Conservation (phyloP, 345 rosid species). For the Streptanthus diversifolius region DNA sequence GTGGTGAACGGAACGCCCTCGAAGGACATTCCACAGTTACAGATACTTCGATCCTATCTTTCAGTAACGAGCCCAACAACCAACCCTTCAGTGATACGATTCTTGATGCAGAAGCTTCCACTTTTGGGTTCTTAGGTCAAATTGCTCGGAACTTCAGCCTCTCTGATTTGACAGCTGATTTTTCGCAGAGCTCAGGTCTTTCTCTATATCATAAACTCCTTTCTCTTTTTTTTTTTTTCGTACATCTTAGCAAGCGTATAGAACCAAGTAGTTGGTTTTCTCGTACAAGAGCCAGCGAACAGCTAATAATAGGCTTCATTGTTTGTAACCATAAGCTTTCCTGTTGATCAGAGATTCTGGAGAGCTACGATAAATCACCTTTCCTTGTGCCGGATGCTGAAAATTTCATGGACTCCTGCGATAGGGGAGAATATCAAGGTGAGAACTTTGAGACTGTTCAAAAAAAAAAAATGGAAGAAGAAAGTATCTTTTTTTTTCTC, state of each 20-base stretch:
- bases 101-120: constrained; percentile 66
- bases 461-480: background rate
- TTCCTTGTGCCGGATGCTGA: constrained; percentile 54
- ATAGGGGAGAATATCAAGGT: constrained; percentile 64
- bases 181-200: constrained; percentile 86
- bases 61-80: constrained; percentile 68
- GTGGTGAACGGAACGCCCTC: constrained; percentile 60
- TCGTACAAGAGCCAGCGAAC: background rate
- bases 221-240: background rate
- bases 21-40: constrained; percentile 62
- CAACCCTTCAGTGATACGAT: constrained; percentile 67
- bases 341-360: constrained; percentile 63
- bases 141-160: constrained; percentile 89
- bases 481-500: background rate
- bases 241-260: background rate
- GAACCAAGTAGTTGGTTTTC: background rate
- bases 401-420: constrained; percentile 55
- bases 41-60: constrained; percentile 69
- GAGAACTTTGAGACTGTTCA: constrained; percentile 8
- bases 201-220: constrained; percentile 9
- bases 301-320: background rate
- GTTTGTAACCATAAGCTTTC: constrained; percentile 14
- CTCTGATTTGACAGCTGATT: constrained; percentile 87
- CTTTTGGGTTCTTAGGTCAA: constrained; percentile 72
- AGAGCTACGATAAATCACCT: constrained; percentile 80